Evolutionary conservation across 1,284 basidiomycete species (phyloP), one percentile per base, ranked within the genome.

Genomic region (Coniophora puteana): DNA sequence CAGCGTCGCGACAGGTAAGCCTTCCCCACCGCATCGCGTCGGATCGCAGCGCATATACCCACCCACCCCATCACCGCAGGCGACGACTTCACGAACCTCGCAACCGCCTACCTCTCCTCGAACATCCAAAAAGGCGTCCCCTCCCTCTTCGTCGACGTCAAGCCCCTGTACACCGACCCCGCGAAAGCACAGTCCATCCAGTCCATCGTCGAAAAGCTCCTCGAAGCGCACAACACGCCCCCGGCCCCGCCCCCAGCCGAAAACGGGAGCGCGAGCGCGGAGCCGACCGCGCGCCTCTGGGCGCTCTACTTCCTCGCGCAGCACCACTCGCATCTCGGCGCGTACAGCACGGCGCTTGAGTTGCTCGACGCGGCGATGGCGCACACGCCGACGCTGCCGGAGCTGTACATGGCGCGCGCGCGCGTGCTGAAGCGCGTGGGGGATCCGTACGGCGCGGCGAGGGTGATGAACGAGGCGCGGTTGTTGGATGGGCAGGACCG

Each of bases 311-410:
- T 88, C 72, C 83, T 97, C 34, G 86, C 92, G 0, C 91, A 97
- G 50, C 93, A 97, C 62, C 78, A 95, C 55, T 88, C 92, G 1
- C 78, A 78, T 55, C 68, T 84, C 27, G 61, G 69, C 18, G 65
- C 72, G 51, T 68, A 80, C 36, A 50, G 62, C 4, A 71, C 73
- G 35, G 83, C 95, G 0, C 66, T 98, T 11, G 64, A 72, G 14
- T 67, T 89, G 14, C 70, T 98, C 21, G 72, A 83, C 22, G 51
- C 63, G 5, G 83, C 93, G 2, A 67, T 93, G 13, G 56, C 67
- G 14, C 95, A 99, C 59, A 96, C 96, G 0, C 94, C 96, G 0
- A 95, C 94, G 0, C 68, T 99, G 1, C 95, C 96, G 0, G 96
- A 99, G 53, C 68, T 99, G 20, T 80, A 88, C 55, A 87, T 90